phyloP scores from a whole-genome alignment of 176 grass and related monocot species.

The Eremochloa ophiuroides region DNA sequence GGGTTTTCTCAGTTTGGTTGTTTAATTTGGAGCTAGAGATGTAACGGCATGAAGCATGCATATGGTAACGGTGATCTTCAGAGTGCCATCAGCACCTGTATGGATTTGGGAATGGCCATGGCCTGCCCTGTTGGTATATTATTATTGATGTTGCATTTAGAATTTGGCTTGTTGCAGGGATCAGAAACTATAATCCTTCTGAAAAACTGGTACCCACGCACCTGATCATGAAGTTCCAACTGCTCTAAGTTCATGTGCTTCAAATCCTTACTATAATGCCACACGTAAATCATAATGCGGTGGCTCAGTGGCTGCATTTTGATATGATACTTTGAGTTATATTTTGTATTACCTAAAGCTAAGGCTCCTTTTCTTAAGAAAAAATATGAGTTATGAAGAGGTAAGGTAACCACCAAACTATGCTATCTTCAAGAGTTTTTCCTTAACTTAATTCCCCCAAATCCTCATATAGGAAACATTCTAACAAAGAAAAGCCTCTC shows the following conservation, averaged over 20 bases:
- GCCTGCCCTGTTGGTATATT: not conserved
- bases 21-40: not conserved
- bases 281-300: no score
- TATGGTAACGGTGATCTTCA: not conserved
- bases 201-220: not conserved
- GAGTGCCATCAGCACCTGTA: not conserved
- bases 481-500: not conserved
- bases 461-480: not conserved
- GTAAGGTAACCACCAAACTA: not conserved
- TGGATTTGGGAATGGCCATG: not conserved
- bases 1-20: not conserved
- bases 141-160: not conserved
- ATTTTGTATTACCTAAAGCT: not conserved
- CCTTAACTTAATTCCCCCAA: not conserved
- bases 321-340: not conserved
- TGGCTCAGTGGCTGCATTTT: not conserved
- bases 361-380: not conserved
- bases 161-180: not conserved
- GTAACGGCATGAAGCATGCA: not conserved
- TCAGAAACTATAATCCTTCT: not conserved
- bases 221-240: not conserved
- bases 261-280: not conserved
- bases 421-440: not conserved
- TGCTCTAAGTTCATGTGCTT: not conserved
- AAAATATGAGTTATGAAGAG: not conserved